Base-by-base conservation (phyloP, 345 rosid species). In the Bruguiera sexangula region DNA sequence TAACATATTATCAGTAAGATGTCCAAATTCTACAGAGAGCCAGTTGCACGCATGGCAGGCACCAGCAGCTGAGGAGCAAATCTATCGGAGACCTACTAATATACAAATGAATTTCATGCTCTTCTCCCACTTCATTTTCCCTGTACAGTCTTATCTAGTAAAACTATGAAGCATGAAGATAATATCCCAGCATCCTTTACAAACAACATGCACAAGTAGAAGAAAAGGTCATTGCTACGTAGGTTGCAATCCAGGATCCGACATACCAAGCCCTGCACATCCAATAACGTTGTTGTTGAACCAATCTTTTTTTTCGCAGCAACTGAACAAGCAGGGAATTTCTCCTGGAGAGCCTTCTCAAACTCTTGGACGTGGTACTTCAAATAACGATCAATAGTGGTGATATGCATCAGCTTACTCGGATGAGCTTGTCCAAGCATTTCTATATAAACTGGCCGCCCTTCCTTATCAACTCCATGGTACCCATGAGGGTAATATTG, bases 381-480 rank as follows among this genome's bases (percentile, higher is more conserved):
- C 69, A 92, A 67, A 78, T 92, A 95, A 27, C 96, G 85, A 8
- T 95, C 97, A 9, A 85, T 80, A 36, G 82, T 80, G 54, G 96
- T 92, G 75, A 95, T 88, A 54, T 77, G 89, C 97, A 95, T 87
- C 69, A 95, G 86, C 83, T 78, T 88, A 75, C 82, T 60, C 6
- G 97, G 99, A 78, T 88, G 93, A 65, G 97, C 91, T 85, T 90
- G 86, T 61, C 99, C 99, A 70, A 95, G 97, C 79, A 84, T 82
- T 82, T 95, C 99, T 59, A 95, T 92, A 77, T 95, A 95, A 65
- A 95, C 81, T 27, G 99, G 99, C 55, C 97, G 85, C 62, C 99
- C 99, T 77, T 92, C 97, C 81, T 83, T 95, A 73, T 95, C 99
- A 72, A 90, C 96, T 69, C 99, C 97, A 76, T 95, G 99, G 81